Percentiles rank a stretch among this genome's conserved stretches.
phyloP scores from a whole-genome alignment of 768 basidiomycete species.

The Fomitopsis serialis region DNA sequence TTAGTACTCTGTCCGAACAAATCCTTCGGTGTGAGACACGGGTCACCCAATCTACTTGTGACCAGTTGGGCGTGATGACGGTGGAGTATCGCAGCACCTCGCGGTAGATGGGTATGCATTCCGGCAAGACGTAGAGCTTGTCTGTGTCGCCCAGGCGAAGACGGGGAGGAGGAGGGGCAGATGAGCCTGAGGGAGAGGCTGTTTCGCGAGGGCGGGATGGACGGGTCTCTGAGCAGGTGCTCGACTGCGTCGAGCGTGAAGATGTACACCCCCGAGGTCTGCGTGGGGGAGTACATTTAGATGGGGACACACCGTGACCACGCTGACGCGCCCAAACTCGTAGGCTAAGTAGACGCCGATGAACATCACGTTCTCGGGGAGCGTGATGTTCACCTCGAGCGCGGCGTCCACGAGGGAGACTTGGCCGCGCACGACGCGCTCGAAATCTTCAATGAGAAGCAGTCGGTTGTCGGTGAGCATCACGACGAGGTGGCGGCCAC shows the following conservation, averaged over 20 bases:
- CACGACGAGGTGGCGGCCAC: slow-evolving; percentile 29
- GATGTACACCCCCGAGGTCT: slow-evolving; percentile 23
- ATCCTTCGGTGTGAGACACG: slow-evolving; percentile 3
- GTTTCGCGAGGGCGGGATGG: not conserved
- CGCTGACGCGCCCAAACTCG: slow-evolving; percentile 21
- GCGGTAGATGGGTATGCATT: slow-evolving; percentile 85
- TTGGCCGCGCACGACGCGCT: slow-evolving; percentile 21
- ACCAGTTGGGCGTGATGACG: slow-evolving; percentile 97
- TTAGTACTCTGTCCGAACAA: slow-evolving; percentile 56
- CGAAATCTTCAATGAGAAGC: slow-evolving; percentile 30
- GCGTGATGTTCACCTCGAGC: slow-evolving; percentile 13
- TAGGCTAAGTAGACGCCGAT: slow-evolving; percentile 23
- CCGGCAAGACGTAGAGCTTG: slow-evolving; percentile 78
- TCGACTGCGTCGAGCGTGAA: slow-evolving; percentile 18
- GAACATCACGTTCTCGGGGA: not conserved
- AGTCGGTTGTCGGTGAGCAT: slow-evolving; percentile 18
- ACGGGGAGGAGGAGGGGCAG: not conserved
- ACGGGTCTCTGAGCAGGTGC: slow-evolving; percentile 12
- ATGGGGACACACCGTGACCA: slow-evolving; percentile 21
- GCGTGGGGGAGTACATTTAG: not conserved
- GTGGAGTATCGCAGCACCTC: slow-evolving; percentile 77
- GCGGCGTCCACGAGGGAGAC: slow-evolving; percentile 12
- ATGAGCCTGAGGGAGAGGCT: not conserved
- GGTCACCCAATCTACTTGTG: slow-evolving; percentile 82
- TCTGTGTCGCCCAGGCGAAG: slow-evolving; percentile 92